phyloP scores from a whole-genome alignment of 208 protist genomes.

The Phytomonas serpens region DNA sequence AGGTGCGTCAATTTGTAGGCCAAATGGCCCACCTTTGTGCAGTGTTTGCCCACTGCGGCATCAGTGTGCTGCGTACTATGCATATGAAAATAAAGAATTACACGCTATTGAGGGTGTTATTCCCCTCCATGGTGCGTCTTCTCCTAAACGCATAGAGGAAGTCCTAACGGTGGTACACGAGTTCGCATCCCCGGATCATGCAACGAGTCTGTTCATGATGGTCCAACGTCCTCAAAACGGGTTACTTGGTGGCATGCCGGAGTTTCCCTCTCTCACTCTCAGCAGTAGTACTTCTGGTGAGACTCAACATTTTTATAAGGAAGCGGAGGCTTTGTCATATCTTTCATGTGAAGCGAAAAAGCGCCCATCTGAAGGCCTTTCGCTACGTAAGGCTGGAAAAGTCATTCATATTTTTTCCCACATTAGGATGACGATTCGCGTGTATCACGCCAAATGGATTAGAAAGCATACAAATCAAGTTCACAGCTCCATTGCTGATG shows the following conservation, averaged over 20 bases:
- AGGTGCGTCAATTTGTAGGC: conserved; percentile 81
- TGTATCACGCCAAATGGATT: conserved; percentile 27
- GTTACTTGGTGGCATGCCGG: conserved; percentile 78
- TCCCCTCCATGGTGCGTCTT: conserved; percentile 33
- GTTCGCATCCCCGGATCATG: neutral
- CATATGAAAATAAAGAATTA: conserved; percentile 33
- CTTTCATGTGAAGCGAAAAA: conserved; percentile 2
- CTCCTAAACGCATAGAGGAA: conserved; percentile 37
- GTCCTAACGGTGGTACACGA: conserved; percentile 78
- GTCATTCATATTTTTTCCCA: conserved; percentile 81
- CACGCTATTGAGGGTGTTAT: conserved; percentile 68
- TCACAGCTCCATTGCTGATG: neutral
- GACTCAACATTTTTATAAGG: conserved; percentile 7
- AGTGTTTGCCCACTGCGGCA: conserved; percentile 48
- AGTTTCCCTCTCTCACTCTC: conserved; percentile 54
- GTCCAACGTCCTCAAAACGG: conserved; percentile 42
- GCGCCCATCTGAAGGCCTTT: neutral
- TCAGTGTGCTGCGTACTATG: conserved; percentile 40
- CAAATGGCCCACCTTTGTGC: conserved; percentile 59
- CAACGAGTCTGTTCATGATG: conserved; percentile 40
- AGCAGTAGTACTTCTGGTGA: conserved; percentile 2
- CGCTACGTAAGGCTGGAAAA: conserved; percentile 15
- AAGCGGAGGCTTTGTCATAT: neutral
- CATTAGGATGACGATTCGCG: conserved; percentile 65
- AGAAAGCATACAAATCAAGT: neutral